A percentile compares a stretch with the other conserved stretches of the same genome.
Evolutionary conservation across 2,329 filamentous ascomycete genomes (phyloP).

Genomic region (Trichoderma oligosporum): DNA sequence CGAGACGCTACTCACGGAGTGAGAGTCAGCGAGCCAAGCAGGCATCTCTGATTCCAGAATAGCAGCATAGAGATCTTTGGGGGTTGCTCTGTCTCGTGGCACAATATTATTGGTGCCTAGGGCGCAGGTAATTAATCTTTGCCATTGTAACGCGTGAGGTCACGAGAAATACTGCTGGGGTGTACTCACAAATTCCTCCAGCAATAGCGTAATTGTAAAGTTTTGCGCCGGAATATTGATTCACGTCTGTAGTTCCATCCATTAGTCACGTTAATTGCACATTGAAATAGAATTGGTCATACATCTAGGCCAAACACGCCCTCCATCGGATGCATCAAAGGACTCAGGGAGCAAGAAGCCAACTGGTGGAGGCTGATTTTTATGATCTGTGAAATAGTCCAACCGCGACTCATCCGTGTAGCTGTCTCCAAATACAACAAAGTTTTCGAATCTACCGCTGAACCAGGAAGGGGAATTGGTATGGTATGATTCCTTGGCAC

Average conservation of each 20-base stretch:
- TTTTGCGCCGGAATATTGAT: background rate
- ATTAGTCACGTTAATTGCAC: background rate
- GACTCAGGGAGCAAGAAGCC: background rate
- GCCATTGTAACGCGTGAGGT: no score
- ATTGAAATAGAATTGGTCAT: background rate
- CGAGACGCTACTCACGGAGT: background rate
- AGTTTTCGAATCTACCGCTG: background rate
- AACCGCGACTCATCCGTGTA: background rate
- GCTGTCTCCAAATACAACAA: background rate
- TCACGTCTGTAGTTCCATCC: background rate
- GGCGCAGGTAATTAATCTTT: background rate
- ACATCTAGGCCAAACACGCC: background rate
- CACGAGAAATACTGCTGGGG: background rate
- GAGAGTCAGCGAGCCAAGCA: background rate
- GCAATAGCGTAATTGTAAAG: background rate
- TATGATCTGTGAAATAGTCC: background rate
- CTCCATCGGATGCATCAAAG: background rate
- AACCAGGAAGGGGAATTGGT: background rate
- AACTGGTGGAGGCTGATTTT: background rate
- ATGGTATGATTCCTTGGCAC: background rate
- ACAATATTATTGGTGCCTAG: background rate
- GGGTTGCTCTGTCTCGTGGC: background rate
- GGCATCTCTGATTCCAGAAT: background rate
- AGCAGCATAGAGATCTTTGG: background rate
- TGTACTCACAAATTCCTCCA: background rate